These are phyloP conservation scores for Prunus kanzakura DNA, from an alignment of 306 rosid genomes.

Conservation along the genomic window DNA sequence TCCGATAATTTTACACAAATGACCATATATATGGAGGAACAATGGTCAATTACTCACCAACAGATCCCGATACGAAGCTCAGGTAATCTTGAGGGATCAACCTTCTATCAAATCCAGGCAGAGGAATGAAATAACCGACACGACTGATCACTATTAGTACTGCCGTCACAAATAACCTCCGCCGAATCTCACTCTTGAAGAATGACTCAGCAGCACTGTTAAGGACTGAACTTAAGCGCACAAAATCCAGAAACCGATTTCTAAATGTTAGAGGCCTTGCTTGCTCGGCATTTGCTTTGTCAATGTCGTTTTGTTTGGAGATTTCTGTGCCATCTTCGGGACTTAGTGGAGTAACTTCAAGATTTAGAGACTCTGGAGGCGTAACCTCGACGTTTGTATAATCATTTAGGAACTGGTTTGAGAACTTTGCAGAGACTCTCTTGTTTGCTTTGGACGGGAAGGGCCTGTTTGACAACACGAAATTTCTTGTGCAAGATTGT, in stretches of 20 bases:
- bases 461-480: conserved; percentile 31
- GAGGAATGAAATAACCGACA: conserved; percentile 88
- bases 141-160: conserved; percentile 82
- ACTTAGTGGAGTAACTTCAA: conserved; percentile 30
- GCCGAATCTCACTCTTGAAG: conserved; percentile 89
- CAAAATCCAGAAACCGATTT: conserved; percentile 70
- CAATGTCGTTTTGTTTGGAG: conserved; percentile 19
- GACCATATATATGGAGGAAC: neutral
- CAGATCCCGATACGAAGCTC: conserved; percentile 89
- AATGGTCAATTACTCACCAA: conserved; percentile 46
- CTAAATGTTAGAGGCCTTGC: conserved; percentile 41
- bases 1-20: neutral
- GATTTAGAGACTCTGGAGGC: conserved; percentile 24
- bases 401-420: conserved; percentile 40
- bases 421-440: conserved; percentile 32
- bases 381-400: conserved; percentile 43
- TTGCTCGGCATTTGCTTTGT: neutral
- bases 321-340: conserved; percentile 22
- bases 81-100: conserved; percentile 89
- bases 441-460: conserved; percentile 26
- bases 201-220: conserved; percentile 83
- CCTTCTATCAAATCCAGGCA: conserved; percentile 96
- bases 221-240: conserved; percentile 71
- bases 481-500: conserved; percentile 24
- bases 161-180: conserved; percentile 85